Evolutionary conservation across 805 yeast genomes (phyloP).

Genomic region (Hanseniaspora vineae): DNA sequence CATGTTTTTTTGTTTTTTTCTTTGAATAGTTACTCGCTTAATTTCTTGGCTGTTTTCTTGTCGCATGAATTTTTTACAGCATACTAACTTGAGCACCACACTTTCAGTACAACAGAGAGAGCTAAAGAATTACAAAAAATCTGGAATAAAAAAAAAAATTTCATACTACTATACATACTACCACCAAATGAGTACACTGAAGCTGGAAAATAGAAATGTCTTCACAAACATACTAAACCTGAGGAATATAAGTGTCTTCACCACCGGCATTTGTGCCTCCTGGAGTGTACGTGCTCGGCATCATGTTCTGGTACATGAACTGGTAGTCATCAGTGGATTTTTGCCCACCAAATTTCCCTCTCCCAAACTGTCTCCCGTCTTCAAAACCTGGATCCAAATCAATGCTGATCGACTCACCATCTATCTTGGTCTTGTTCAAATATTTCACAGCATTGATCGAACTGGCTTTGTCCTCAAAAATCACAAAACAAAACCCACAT

Average conservation of each 20-base stretch:
- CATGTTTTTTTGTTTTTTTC: too few species aligned
- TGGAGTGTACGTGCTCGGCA: neutral
- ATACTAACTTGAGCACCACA: too few species aligned
- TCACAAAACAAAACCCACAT: conserved; percentile 92
- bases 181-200: neutral
- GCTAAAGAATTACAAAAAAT: too few species aligned
- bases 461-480: conserved; percentile 53
- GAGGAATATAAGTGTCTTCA: neutral
- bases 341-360: conserved; percentile 91
- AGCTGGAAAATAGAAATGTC: neutral
- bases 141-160: too few species aligned
- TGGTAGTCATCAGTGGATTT: conserved; percentile 17
- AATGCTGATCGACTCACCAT: conserved; percentile 67
- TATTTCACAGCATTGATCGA: conserved; percentile 77
- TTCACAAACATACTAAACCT: neutral
- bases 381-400: conserved; percentile 94
- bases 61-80: too few species aligned
- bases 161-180: too few species aligned
- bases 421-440: conserved; percentile 69
- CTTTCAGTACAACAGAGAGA: too few species aligned
- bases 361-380: conserved; percentile 92
- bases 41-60: too few species aligned
- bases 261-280: neutral
- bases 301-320: neutral
- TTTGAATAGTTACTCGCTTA: too few species aligned